A percentile compares a stretch with the other conserved stretches of the same genome.
These are phyloP conservation scores for Microcera coccophila DNA, from an alignment of 2,329 filamentous ascomycete genomes.

Conservation along the genomic window DNA sequence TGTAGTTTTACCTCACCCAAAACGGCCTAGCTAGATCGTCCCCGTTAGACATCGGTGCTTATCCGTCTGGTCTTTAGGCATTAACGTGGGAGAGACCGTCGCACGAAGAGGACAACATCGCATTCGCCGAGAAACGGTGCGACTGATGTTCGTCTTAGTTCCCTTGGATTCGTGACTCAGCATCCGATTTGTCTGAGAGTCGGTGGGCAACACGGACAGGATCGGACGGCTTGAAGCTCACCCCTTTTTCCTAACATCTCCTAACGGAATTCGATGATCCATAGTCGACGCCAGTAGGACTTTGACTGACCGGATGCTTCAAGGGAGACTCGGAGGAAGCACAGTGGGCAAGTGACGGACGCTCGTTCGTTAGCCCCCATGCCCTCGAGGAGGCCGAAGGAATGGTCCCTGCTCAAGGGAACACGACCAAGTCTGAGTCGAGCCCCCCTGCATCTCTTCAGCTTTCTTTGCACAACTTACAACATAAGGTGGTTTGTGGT, in stretches of 20 bases:
- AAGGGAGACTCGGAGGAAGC: not conserved
- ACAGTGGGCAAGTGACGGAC: no score
- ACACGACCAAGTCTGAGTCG: not conserved
- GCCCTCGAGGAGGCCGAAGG: not conserved
- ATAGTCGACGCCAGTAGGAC: not conserved
- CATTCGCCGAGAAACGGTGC: conserved; percentile 7
- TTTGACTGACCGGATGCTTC: not conserved
- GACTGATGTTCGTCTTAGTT: not conserved
- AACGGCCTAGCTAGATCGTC: conserved; percentile 20
- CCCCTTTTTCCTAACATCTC: conserved; percentile 14
- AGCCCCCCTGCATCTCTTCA: not conserved
- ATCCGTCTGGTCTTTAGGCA: conserved; percentile 3
- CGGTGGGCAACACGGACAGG: conserved; percentile 16
- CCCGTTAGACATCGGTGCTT: conserved; percentile 11
- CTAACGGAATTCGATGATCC: conserved; percentile 5
- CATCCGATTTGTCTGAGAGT: conserved; percentile 15
- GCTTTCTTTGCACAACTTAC: not conserved
- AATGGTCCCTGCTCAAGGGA: not conserved
- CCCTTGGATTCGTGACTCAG: conserved; percentile 11
- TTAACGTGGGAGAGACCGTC: conserved; percentile 4
- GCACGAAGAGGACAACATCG: conserved; percentile 1
- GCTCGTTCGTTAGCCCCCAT: no score
- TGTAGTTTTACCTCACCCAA: conserved; percentile 24
- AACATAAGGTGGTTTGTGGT: conserved; percentile 3
- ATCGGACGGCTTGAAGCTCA: conserved; percentile 11